A percentile compares a stretch with the other conserved stretches of the same genome.
phyloP scores from a whole-genome alignment of 192 early-diverging fungal genomes.

The Cladochytrium replicatum region DNA sequence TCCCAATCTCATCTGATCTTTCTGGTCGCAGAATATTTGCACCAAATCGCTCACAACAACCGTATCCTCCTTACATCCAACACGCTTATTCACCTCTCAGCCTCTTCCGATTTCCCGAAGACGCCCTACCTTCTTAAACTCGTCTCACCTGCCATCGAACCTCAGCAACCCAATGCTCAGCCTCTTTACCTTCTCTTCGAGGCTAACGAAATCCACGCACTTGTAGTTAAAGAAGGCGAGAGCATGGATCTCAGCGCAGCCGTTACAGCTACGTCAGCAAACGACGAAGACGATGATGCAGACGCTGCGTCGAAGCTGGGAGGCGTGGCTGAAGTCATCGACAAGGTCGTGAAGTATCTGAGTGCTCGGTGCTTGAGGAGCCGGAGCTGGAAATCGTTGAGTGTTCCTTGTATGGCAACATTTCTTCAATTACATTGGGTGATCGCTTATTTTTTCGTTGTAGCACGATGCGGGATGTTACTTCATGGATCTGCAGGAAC shows the following conservation, averaged over 20 bases:
- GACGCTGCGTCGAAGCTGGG: conserved; percentile 5
- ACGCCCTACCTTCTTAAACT: too few species aligned
- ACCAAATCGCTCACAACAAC: too few species aligned
- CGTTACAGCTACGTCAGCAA: not conserved
- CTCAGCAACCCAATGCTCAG: not conserved
- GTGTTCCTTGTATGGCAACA: conserved; percentile 9
- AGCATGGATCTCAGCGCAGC: not conserved
- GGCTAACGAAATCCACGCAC: not conserved
- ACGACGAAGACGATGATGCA: not conserved
- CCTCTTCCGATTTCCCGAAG: too few species aligned
- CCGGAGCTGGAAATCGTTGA: not conserved
- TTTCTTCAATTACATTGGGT: not conserved
- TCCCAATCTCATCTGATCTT: too few species aligned
- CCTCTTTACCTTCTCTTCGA: conserved; percentile 1
- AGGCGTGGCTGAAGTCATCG: conserved; percentile 5
- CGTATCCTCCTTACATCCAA: too few species aligned
- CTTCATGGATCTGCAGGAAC: conserved; percentile 23
- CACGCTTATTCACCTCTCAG: too few species aligned
- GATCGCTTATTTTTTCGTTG: not conserved
- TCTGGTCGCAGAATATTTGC: too few species aligned
- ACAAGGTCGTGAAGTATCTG: not conserved
- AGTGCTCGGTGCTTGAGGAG: conserved; percentile 1
- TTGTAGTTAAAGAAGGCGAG: conserved; percentile 1
- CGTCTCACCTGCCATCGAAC: not conserved
- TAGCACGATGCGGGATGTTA: conserved; percentile 24